A percentile compares a stretch with the other conserved stretches of the same genome.
Evolutionary conservation across 1,284 basidiomycete genomes (phyloP).

Genomic region (Serendipita sp.): DNA sequence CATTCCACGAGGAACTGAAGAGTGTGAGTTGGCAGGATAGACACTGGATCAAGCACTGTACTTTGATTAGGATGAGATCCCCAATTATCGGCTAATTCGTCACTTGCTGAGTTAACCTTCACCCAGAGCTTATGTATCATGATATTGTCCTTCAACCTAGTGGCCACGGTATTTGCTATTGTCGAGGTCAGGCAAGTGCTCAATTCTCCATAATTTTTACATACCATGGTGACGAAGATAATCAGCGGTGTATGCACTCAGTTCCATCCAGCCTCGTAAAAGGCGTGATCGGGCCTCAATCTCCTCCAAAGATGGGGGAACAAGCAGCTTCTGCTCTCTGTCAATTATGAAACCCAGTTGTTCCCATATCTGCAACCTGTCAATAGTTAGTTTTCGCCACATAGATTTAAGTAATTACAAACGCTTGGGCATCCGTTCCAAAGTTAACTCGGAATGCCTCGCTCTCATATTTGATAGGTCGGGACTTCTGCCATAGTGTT

Average conservation of each 20-base stretch:
- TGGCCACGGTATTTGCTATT: not conserved
- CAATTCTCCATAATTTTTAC: conserved; percentile 10
- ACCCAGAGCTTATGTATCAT: conserved; percentile 29
- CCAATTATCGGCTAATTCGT: conserved; percentile 52
- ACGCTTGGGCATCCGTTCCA: conserved; percentile 52
- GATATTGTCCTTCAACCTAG: not conserved
- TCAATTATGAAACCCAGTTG: conserved; percentile 39
- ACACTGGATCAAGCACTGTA: conserved; percentile 22
- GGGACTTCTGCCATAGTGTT: conserved; percentile 24
- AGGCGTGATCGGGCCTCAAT: conserved; percentile 41
- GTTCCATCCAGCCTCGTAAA: conserved; percentile 62
- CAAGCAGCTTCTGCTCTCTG: conserved; percentile 22
- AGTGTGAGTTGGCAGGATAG: not conserved
- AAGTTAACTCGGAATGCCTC: conserved; percentile 45
- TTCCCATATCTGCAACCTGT: conserved; percentile 41
- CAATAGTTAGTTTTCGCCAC: conserved; percentile 12
- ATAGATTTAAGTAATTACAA: conserved; percentile 19
- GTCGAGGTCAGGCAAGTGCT: not conserved
- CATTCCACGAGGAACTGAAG: not conserved
- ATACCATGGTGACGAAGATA: conserved; percentile 37
- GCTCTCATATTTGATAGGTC: not conserved
- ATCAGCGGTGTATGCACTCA: conserved; percentile 47
- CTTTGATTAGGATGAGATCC: conserved; percentile 65
- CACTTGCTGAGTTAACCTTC: conserved; percentile 42
- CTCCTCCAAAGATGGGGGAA: conserved; percentile 31